Evolutionary conservation across 1,284 basidiomycete species (phyloP), one percentile per base, ranked within the genome.

Genomic region (Abortiporus biennis): DNA sequence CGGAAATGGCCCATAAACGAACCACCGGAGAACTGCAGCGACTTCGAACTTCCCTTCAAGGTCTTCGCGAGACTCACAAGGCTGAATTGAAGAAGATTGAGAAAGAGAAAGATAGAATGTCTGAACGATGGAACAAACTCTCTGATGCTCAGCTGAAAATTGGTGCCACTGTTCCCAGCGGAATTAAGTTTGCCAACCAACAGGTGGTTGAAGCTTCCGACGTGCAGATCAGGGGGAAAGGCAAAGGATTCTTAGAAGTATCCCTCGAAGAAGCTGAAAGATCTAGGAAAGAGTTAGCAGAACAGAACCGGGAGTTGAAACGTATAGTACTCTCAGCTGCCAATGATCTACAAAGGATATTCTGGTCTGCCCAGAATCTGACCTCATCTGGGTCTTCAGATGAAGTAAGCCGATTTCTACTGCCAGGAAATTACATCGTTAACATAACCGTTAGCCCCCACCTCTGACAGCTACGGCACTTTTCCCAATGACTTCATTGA

Each of bases 21-120:
- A 81, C 83, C 0, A 69, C 69, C 2, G 61, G 66, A 1, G 85
- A 89, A 50, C 71, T 88, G 1, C 80, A 84, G 51, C 78, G 83
- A 15, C 78, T 78, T 13, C 74, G 80, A 32, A 71, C 75, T 1
- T 60, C 76, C 0, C 55, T 88, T 4, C 82, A 85, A 51, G 74
- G 74, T 15, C 64, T 87, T 6, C 77, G 87, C 19, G 67, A 76
- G 27, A 74, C 79, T 0, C 75, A 87, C 49, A 69, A 80, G 54
- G 72, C 78, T 27, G 91, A 93, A 54, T 61, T 87, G 22, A 91
- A 85, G 71, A 88, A 82, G 64, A 74, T 74, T 50, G 90, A 95
- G 54, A 80, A 83, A 50, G 89, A 92, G 42, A 64, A 85, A 22
- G 90, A 92, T 53, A 76, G 80, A 21, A 79, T 88, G 51, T 54